These are phyloP conservation scores for Endocarpon pusillum DNA, from an alignment of 495 filamentous ascomycete species.

Conservation along the genomic window DNA sequence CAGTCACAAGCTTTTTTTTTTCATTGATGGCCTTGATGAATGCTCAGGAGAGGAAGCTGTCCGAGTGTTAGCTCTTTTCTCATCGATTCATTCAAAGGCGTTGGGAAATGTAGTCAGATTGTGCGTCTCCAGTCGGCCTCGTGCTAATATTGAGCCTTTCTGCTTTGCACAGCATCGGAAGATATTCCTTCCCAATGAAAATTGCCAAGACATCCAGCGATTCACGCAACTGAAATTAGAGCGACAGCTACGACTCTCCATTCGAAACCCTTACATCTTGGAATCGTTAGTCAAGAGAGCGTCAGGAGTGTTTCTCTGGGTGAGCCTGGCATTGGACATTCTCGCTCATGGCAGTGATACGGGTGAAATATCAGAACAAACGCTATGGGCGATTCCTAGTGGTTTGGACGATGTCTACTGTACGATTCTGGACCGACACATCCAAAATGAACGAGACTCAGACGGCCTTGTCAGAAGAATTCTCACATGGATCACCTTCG, in stretches of 20 bases:
- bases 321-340: constrained; percentile 15
- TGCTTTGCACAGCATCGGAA: constrained; percentile 20
- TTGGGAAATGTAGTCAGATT: constrained; percentile 26
- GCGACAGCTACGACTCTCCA: constrained; percentile 5
- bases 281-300: constrained; percentile 15
- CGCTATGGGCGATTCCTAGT: too few relatives aligned
- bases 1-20: constrained; percentile 22
- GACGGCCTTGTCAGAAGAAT: too few relatives aligned
- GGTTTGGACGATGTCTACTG: too few relatives aligned
- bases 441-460: too few relatives aligned
- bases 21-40: constrained; percentile 34
- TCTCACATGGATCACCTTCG: too few relatives aligned
- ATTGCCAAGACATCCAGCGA: not conserved
- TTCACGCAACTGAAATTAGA: constrained; percentile 14
- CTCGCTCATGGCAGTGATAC: too few relatives aligned
- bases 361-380: too few relatives aligned
- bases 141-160: too few relatives aligned
- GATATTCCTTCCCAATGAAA: constrained; percentile 3
- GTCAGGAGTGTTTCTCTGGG: constrained; percentile 28
- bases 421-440: too few relatives aligned
- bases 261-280: constrained; percentile 1
- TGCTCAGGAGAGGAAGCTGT: constrained; percentile 17
- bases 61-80: too few relatives aligned
- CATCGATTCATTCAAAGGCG: not conserved
- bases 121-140: constrained; percentile 32